A percentile compares a stretch with the other conserved stretches of the same genome.
Conservation (phyloP, 306 rosid genomes). For the Sicyos edulis region DNA sequence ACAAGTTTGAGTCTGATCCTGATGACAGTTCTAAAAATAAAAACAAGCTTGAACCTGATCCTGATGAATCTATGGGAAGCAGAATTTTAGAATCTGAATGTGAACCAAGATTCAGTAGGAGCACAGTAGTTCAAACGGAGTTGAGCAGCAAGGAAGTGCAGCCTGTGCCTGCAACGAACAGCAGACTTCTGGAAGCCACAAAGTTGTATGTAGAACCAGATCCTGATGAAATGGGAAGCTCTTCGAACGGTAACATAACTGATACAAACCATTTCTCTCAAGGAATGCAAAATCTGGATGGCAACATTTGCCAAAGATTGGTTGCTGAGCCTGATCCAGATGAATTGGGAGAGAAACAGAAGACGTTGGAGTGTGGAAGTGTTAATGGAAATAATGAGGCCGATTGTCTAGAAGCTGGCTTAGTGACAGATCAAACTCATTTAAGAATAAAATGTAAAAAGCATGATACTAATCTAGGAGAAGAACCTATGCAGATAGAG, state of each 20-base stretch:
- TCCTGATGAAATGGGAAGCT: slow-evolving; percentile 36
- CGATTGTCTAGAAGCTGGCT: slow-evolving; percentile 24
- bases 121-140: slow-evolving; percentile 6
- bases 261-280: slow-evolving; percentile 25
- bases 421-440: slow-evolving; percentile 22
- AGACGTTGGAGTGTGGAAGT: slow-evolving; percentile 19
- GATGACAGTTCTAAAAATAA: slow-evolving; percentile 30
- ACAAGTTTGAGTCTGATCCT: slow-evolving; percentile 47
- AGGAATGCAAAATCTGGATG: slow-evolving; percentile 29
- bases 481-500: slow-evolving; percentile 32
- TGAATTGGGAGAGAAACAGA: slow-evolving; percentile 27
- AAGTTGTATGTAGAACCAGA: slow-evolving; percentile 31
- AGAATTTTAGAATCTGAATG: slow-evolving; percentile 23
- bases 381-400: slow-evolving; percentile 10
- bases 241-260: slow-evolving; percentile 24
- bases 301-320: slow-evolving; percentile 26
- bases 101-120: slow-evolving; percentile 24
- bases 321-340: slow-evolving; percentile 39
- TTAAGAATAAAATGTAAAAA: slow-evolving; percentile 21
- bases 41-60: slow-evolving; percentile 48
- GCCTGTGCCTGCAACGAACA: slow-evolving; percentile 20
- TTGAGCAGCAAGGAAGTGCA: slow-evolving; percentile 15
- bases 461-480: slow-evolving; percentile 30
- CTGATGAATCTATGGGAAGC: slow-evolving; percentile 44
- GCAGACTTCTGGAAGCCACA: slow-evolving; percentile 24